Conservation (phyloP, 2,329 filamentous ascomycete species). For the Cladosporium sp. region DNA sequence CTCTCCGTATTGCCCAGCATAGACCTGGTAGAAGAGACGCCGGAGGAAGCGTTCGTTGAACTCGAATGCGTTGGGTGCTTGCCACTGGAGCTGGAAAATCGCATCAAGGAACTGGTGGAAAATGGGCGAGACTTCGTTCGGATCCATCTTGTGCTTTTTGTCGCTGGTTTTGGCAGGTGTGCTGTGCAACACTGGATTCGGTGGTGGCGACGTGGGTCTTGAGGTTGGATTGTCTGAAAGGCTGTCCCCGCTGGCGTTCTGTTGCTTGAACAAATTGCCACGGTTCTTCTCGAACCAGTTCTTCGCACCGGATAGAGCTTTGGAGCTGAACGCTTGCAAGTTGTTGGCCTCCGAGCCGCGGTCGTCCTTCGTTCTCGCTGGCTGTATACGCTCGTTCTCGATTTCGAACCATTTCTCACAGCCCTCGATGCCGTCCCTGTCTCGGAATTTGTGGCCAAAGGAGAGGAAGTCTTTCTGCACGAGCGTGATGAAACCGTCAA, state of each 20-base stretch:
- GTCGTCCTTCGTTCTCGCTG: constrained; percentile 39
- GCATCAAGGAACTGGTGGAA: constrained; percentile 98
- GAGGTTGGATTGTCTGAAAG: constrained; percentile 63
- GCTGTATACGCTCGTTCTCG: constrained; percentile 75
- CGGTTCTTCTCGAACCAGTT: constrained; percentile 81
- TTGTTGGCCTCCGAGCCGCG: constrained; percentile 46
- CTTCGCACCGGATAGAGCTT: constrained; percentile 70
- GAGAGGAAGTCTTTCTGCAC: constrained; percentile 98
- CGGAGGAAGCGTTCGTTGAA: constrained; percentile 94
- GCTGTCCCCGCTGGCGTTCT: constrained; percentile 64
- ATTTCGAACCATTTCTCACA: constrained; percentile 93
- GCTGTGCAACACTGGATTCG: constrained; percentile 53
- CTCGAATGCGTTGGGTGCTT: constrained; percentile 87
- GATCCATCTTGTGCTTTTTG: constrained; percentile 68
- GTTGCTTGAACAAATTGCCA: constrained; percentile 35
- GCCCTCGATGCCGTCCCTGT: constrained; percentile 83
- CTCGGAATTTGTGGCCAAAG: constrained; percentile 96
- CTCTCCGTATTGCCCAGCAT: constrained; percentile 95
- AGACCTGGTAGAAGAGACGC: constrained; percentile 86
- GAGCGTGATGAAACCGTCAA: constrained; percentile 91
- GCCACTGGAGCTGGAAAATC: constrained; percentile 84
- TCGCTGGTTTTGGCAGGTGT: constrained; percentile 51
- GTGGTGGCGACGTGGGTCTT: constrained; percentile 35
- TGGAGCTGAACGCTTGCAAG: constrained; percentile 61
- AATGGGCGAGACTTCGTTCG: constrained; percentile 91